A percentile compares a stretch with the other conserved stretches of the same genome.
phyloP scores from a whole-genome alignment of 257 asterid species.

The Scutellaria minor region DNA sequence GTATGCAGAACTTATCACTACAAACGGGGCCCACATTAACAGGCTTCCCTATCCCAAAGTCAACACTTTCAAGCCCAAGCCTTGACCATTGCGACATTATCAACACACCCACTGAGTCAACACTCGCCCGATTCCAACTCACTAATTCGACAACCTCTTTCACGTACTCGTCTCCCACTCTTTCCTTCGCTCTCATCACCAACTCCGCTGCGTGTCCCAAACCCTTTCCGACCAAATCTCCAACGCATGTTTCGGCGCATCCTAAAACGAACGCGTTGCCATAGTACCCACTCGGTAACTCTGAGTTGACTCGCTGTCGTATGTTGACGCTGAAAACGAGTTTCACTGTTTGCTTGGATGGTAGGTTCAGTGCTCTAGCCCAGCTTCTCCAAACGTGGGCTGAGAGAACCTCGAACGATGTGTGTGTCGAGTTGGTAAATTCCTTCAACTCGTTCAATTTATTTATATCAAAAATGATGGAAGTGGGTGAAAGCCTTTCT shows the following conservation, averaged over 20 bases:
- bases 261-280: constrained; percentile 73
- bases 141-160: constrained; percentile 64
- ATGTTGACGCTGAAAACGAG: constrained; percentile 60
- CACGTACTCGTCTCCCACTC: constrained; percentile 62
- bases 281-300: constrained; percentile 62
- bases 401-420: constrained; percentile 66
- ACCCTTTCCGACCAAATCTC: constrained; percentile 46
- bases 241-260: constrained; percentile 50
- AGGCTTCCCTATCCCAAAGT: constrained; percentile 72
- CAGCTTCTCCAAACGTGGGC: constrained; percentile 80
- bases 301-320: constrained; percentile 60
- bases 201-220: constrained; percentile 44
- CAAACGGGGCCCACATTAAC: constrained; percentile 61
- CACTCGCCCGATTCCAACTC: constrained; percentile 46
- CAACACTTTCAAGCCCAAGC: constrained; percentile 62
- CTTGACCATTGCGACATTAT: constrained; percentile 78
- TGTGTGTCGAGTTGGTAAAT: constrained; percentile 11
- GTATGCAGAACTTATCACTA: constrained; percentile 54
- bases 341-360: constrained; percentile 49
- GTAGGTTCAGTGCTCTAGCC: constrained; percentile 59
- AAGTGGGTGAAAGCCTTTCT: constrained; percentile 57
- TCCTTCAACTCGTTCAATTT: constrained; percentile 52
- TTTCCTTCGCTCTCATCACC: constrained; percentile 56
- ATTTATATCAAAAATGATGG: constrained; percentile 37
- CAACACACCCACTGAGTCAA: constrained; percentile 71